Base-by-base conservation (phyloP, 73 alveolate genomes). In the Blepharisma stoltei region DNA sequence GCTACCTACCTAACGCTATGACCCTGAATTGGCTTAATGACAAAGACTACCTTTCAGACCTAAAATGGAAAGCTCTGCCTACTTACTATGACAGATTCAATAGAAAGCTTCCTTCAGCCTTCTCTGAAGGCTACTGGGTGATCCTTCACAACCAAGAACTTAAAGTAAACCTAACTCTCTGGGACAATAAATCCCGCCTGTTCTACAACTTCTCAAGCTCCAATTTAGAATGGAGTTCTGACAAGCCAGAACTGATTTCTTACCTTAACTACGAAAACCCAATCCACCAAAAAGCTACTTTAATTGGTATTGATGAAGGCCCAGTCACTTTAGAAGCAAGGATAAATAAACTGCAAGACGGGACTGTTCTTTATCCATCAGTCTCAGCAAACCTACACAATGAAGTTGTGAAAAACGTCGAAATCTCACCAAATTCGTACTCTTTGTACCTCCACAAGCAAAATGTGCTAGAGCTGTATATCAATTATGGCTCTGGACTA, bases 401-500 rank as follows among this genome's bases (percentile, higher is more conserved):
- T 21, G 78, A 73, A 67, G 70, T 81, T 14, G 88, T 81, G 0
- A 70, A 60, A 54, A 70, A 78, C 27, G 89, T 83, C 5, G 86
- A 83, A 23, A 65, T 87, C 5, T 9, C 67, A 5, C 90, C 90
- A 9, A 53, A 71, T 71, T 71, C 41, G 54, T 81, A 87, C 54
- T 66, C 89, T 20, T 55, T 77, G 45, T 87, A 83, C 49, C 47
- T 81, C 18, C 80, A 81, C 43, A 27, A 52, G 27, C 70, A 54
- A 6, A 87, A 87, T 49, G n/a, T 68, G 3, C 73, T 76, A 37
- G 77, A 83, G 71, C 68, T 78, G 32, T 23, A 67, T 37, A 78
- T 87, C 3, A 25, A 77, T 14, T 54, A 87, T 60, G 94, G 94
- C 6, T 87, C 94, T 7, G 86, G 86, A 8, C 70, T 66, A 6